These are phyloP conservation scores for Pestalotiopsis sp. DNA, from an alignment of 2,329 filamentous ascomycete genomes.

Conservation along the genomic window DNA sequence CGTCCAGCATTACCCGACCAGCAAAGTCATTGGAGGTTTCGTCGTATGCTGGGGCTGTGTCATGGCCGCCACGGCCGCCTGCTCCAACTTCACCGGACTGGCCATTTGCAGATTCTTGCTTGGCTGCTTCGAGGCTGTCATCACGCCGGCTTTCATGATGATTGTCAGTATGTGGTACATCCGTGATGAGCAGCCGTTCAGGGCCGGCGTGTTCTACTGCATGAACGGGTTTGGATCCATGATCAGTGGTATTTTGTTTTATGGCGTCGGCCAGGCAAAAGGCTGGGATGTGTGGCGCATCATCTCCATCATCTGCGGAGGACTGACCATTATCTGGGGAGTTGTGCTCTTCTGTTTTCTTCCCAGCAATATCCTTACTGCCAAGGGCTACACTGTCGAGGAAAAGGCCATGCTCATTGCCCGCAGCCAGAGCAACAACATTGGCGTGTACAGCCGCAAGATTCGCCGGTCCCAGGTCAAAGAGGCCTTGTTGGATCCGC, in stretches of 20 bases:
- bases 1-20: conserved; percentile 37
- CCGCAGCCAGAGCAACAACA: conserved; percentile 37
- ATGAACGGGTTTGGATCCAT: conserved; percentile 42
- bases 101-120: conserved; percentile 47
- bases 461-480: conserved; percentile 51
- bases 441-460: conserved; percentile 47
- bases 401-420: conserved; percentile 46
- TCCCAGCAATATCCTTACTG: conserved; percentile 44
- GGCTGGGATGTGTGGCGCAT: conserved; percentile 44
- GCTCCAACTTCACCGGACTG: conserved; percentile 42
- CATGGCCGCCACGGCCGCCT: conserved; percentile 44
- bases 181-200: conserved; percentile 46
- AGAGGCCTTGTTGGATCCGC: conserved; percentile 46
- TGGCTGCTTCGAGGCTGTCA: conserved; percentile 48
- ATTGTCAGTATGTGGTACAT: conserved; percentile 53
- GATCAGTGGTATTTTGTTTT: conserved; percentile 36
- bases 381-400: conserved; percentile 42
- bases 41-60: conserved; percentile 39
- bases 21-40: conserved; percentile 34
- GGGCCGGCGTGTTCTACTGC: conserved; percentile 46
- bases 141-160: conserved; percentile 53
- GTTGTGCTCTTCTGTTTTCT: conserved; percentile 40
- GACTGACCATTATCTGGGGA: conserved; percentile 45
- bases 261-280: conserved; percentile 43
- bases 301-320: conserved; percentile 47